Evolutionary conservation across 352 stramenopile species (phyloP), one percentile per base, ranked within the genome.

Genomic region (Phytophthora capsici): DNA sequence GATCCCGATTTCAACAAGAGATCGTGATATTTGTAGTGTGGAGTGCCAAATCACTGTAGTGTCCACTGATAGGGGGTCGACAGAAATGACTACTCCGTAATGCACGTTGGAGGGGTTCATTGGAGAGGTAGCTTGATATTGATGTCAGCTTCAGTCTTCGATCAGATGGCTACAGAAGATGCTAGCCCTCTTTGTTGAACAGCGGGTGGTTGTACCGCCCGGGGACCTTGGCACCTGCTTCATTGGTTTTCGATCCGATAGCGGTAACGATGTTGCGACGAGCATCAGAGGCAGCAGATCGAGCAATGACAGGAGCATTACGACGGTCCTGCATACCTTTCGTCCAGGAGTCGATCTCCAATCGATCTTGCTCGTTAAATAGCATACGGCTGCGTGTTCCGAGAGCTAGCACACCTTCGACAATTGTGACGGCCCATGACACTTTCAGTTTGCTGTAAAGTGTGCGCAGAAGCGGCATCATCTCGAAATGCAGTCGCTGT

Each of bases 161-260:
- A n/a, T n/a, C n/a, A n/a, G n/a, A n/a, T n/a, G n/a, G n/a, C n/a
- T n/a, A n/a, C n/a, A n/a, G n/a, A n/a, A 14, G 3, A 45, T 3
- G 7, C 37, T 61, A 84, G 6, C 74, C 13, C 26, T 90, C 75
- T 26, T 71, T 78, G 59, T 94, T 94, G 56, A 91, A 91, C 7
- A 94, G 73, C n/a, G 85, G 85, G 44, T 94, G 85, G 57, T 92
- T 92, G 34, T 69, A 75, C 41, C 71, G 69, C 1, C 85, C 85
- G 5, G 63, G 69, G 8, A 94, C 77, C 34, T 84, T 89, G 58
- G 73, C 51, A 23, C 73, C 78, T 63, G 86, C 80, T 67, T 92
- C 71, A 0, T 78, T 88, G 0, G 68, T 72, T 45, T 88, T 70
- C 1, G 73, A 84, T 17, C 63, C 57, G 28, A 52, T 62, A 14